A percentile compares a stretch with the other conserved stretches of the same genome.
These are phyloP conservation scores for Nyctanthes arbortristis DNA, from an alignment of 257 asterid genomes.

Conservation along the genomic window DNA sequence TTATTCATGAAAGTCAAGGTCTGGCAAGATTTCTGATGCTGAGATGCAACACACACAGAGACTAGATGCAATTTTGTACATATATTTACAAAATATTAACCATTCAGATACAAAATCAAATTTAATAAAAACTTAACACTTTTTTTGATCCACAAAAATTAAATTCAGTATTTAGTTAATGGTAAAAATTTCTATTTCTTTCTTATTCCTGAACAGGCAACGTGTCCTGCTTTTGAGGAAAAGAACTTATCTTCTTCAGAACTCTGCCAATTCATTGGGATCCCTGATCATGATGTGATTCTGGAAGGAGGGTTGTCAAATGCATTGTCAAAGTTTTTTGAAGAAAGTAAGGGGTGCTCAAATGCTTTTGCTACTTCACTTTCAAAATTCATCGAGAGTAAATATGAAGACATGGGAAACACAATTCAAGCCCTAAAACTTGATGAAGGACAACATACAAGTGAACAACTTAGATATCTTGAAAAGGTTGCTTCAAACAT, in stretches of 20 bases:
- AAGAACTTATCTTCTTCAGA: conserved; percentile 53
- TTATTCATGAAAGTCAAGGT: conserved; percentile 94
- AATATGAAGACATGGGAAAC: conserved; percentile 34
- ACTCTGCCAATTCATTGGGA: conserved; percentile 28
- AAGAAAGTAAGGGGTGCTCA: conserved; percentile 41
- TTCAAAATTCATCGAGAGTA: conserved; percentile 46
- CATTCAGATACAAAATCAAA: no score
- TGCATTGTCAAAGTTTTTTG: conserved; percentile 41
- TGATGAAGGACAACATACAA: conserved; percentile 37
- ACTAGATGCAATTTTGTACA: no score
- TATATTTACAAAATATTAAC: no score
- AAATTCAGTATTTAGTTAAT: no score
- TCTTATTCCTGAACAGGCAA: conserved; percentile 60
- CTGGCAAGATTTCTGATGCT: conserved; percentile 12
- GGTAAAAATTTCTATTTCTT: not conserved
- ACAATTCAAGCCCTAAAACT: conserved; percentile 39
- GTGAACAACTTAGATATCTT: conserved; percentile 37
- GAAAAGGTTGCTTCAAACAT: conserved; percentile 54
- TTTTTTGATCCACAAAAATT: no score
- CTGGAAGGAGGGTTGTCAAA: conserved; percentile 48
- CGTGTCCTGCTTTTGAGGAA: conserved; percentile 76
- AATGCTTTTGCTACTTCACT: conserved; percentile 64
- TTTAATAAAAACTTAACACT: no score
- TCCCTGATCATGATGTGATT: conserved; percentile 41
- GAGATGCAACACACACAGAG: not conserved